phyloP scores from a whole-genome alignment of 306 rosid genomes.

The Trifolium repens region DNA sequence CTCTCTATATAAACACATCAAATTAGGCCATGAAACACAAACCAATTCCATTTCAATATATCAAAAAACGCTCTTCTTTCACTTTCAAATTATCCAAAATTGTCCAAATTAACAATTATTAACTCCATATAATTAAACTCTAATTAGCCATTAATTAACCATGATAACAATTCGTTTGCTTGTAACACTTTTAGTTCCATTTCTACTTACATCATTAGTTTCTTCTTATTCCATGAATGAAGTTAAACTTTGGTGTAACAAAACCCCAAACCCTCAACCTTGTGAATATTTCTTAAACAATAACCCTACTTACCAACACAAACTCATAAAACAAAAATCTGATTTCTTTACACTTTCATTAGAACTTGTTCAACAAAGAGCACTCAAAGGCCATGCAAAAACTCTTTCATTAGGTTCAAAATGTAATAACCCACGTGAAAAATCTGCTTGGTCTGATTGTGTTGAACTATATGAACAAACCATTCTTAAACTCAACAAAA shows the following conservation, averaged over 20 bases:
- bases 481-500: slow-evolving; percentile 53
- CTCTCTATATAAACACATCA: slow-evolving; percentile 34
- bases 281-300: slow-evolving; percentile 60
- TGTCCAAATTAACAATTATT: not conserved
- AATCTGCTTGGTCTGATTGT: slow-evolving; percentile 72
- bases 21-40: slow-evolving; percentile 14
- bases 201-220: slow-evolving; percentile 17
- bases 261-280: slow-evolving; percentile 77
- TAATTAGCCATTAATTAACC: not conserved
- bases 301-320: slow-evolving; percentile 3
- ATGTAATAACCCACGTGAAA: slow-evolving; percentile 50
- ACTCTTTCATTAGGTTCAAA: slow-evolving; percentile 50
- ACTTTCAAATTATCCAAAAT: not conserved
- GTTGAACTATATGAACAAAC: slow-evolving; percentile 62
- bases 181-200: slow-evolving; percentile 20
- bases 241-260: slow-evolving; percentile 60
- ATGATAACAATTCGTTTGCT: slow-evolving; percentile 27
- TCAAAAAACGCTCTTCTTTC: not conserved
- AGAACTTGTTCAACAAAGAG: slow-evolving; percentile 57
- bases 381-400: slow-evolving; percentile 51
- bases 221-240: slow-evolving; percentile 50
- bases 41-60: slow-evolving; percentile 8
- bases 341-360: slow-evolving; percentile 60
- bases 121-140: not conserved
- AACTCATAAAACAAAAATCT: slow-evolving; percentile 51